Evolutionary conservation across 208 protist species (phyloP).

Genomic region (Histomonas meleagridis): DNA sequence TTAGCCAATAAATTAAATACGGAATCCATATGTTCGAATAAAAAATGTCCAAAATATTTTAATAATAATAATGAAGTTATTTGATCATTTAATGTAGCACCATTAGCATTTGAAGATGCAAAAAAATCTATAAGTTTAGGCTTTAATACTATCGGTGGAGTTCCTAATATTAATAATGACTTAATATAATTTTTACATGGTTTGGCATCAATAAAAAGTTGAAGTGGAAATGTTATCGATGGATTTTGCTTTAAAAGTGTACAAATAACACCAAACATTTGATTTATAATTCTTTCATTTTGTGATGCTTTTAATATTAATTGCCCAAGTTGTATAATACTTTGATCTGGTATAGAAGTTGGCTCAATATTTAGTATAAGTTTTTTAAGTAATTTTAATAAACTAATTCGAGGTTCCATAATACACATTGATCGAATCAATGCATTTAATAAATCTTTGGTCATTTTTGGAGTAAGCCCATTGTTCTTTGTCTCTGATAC

Average conservation of each 20-base stretch:
- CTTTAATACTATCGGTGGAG: too few relatives aligned
- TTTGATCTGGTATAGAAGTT: neutral
- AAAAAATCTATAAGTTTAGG: too few relatives aligned
- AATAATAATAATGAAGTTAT: too few relatives aligned
- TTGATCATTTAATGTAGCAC: too few relatives aligned
- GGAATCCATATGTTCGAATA: too few relatives aligned
- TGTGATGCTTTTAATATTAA: neutral
- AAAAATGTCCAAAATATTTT: too few relatives aligned
- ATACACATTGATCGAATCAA: too few relatives aligned
- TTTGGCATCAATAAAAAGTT: neutral
- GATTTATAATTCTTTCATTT: neutral
- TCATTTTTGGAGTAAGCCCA: neutral
- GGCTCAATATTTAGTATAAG: neutral
- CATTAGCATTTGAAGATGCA: too few relatives aligned
- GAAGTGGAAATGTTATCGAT: neutral
- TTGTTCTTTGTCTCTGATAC: neutral
- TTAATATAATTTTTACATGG: neutral
- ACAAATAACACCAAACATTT: neutral
- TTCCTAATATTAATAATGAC: too few relatives aligned
- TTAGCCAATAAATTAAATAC: too few relatives aligned
- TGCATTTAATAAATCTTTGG: neutral
- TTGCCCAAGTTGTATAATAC: neutral
- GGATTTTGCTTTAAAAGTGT: neutral
- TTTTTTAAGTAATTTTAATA: neutral
- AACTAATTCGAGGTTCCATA: neutral